phyloP scores from a whole-genome alignment of 345 rosid genomes.

The Durio zibethinus region DNA sequence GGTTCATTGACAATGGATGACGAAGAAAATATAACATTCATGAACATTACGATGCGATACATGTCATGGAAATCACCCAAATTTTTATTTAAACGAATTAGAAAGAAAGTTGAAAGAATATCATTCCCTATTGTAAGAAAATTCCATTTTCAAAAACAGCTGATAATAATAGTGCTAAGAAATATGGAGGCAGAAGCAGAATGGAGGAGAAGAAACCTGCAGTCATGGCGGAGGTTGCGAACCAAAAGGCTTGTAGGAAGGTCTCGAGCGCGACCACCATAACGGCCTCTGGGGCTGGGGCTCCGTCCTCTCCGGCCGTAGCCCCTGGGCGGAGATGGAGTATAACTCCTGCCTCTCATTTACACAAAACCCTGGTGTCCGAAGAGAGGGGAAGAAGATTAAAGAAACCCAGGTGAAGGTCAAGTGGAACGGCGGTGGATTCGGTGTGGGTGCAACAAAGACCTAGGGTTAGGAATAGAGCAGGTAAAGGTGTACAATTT shows the following conservation, averaged over 20 bases:
- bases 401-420: background rate
- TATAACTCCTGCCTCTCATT: slow-evolving; percentile 96
- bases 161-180: background rate
- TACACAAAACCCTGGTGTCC: background rate
- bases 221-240: slow-evolving; percentile 94
- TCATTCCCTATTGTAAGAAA: background rate
- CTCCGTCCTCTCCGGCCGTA: slow-evolving; percentile 76
- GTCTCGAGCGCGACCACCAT: slow-evolving; percentile 70
- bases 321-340: slow-evolving; percentile 78
- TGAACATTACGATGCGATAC: background rate
- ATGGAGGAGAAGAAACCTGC: slow-evolving; percentile 49
- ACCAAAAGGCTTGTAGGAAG: slow-evolving; percentile 96
- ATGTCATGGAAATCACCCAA: too few relatives aligned
- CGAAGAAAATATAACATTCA: background rate
- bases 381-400: background rate
- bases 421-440: background rate
- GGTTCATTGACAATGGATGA: background rate
- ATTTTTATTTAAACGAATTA: too few relatives aligned
- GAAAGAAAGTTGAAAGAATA: background rate
- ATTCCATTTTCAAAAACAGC: background rate
- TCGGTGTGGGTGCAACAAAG: background rate
- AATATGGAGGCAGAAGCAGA: background rate
- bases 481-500: too few relatives aligned
- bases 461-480: background rate
- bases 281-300: slow-evolving; percentile 84